A percentile compares a stretch with the other conserved stretches of the same genome.
These are phyloP conservation scores for Boletus semigastroideus DNA, from an alignment of 1,284 basidiomycete genomes.

Conservation along the genomic window DNA sequence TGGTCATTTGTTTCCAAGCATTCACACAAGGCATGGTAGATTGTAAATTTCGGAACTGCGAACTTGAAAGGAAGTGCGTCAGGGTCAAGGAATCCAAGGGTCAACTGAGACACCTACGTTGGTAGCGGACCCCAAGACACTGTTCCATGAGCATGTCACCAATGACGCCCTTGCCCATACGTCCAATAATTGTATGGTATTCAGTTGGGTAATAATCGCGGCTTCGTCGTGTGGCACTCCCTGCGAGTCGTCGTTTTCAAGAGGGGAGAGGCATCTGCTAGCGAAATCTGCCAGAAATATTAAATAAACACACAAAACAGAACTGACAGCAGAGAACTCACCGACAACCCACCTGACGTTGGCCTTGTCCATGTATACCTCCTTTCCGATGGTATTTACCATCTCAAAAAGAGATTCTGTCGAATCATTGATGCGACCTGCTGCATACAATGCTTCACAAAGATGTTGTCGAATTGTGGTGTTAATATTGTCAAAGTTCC, in stretches of 20 bases:
- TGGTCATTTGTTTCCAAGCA: too few relatives aligned
- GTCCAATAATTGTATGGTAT: too few relatives aligned
- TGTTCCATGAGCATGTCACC: too few relatives aligned
- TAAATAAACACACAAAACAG: neutral
- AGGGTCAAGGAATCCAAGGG: too few relatives aligned
- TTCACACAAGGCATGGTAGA: too few relatives aligned
- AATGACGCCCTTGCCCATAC: too few relatives aligned
- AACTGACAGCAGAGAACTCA: neutral
- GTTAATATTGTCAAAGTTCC: neutral
- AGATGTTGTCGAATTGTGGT: neutral
- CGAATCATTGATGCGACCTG: neutral
- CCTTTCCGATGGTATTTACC: neutral
- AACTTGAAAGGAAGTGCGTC: too few relatives aligned
- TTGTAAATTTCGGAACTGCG: too few relatives aligned
- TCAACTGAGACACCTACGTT: too few relatives aligned
- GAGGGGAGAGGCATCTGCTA: neutral
- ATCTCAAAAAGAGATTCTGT: neutral
- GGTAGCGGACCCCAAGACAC: too few relatives aligned
- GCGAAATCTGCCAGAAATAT: neutral
- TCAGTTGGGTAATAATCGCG: too few relatives aligned
- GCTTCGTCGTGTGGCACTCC: too few relatives aligned
- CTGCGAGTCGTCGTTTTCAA: neutral
- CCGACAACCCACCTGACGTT: neutral
- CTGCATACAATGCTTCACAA: neutral
- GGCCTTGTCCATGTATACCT: neutral